These are phyloP conservation scores for Kodamaea sp. DNA, from an alignment of 1,139 yeast species.

Conservation along the genomic window DNA sequence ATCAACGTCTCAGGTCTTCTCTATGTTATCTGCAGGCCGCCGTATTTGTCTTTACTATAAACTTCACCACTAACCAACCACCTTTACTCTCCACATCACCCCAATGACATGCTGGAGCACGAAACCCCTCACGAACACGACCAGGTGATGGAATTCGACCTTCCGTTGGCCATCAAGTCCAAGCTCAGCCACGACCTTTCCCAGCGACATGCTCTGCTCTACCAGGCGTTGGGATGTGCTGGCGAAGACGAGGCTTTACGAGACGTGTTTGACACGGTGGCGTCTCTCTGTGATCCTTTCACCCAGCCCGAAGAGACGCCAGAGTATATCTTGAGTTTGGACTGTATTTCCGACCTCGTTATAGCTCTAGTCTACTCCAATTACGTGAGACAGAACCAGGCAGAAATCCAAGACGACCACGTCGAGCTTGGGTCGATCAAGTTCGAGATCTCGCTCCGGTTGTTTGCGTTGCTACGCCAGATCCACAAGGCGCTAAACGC, in stretches of 20 bases:
- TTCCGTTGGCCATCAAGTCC: slow-evolving; percentile 23
- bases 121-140: slow-evolving; percentile 19
- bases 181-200: slow-evolving; percentile 17
- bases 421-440: slow-evolving; percentile 27
- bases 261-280: slow-evolving; percentile 30
- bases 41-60: too few relatives aligned
- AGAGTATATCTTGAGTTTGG: slow-evolving; percentile 51
- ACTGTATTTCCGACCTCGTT: slow-evolving; percentile 51
- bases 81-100: background rate
- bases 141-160: slow-evolving; percentile 27
- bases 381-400: slow-evolving; percentile 11
- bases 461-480: slow-evolving; percentile 45
- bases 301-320: slow-evolving; percentile 72
- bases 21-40: too few relatives aligned
- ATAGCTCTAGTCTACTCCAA: slow-evolving; percentile 39
- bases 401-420: slow-evolving; percentile 9
- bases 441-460: slow-evolving; percentile 36
- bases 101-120: slow-evolving; percentile 26
- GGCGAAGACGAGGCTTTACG: slow-evolving; percentile 18
- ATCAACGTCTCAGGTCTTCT: too few relatives aligned
- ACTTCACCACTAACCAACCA: too few relatives aligned
- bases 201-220: slow-evolving; percentile 24
- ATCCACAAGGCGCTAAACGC: slow-evolving; percentile 46
- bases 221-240: slow-evolving; percentile 20
- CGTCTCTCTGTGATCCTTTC: slow-evolving; percentile 61